phyloP scores from a whole-genome alignment of 2,329 filamentous ascomycete genomes.

The Aspergillus sergii region DNA sequence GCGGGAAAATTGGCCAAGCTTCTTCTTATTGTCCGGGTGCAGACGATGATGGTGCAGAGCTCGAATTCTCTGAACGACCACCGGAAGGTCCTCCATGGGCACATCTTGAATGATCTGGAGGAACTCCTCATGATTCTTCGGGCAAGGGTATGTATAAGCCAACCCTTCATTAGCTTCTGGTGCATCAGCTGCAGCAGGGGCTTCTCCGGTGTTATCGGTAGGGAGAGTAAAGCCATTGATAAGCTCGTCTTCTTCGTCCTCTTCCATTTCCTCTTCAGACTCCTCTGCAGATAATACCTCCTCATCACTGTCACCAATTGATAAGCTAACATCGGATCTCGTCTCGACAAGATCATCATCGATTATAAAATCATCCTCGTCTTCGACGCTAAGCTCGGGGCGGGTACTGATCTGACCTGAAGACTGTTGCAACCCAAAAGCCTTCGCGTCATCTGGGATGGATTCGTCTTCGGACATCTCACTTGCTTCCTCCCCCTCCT shows the following conservation, averaged over 20 bases:
- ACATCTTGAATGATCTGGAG: slow-evolving; percentile 65
- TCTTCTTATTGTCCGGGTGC: slow-evolving; percentile 79
- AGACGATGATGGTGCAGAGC: slow-evolving; percentile 91
- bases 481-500: slow-evolving; percentile 38
- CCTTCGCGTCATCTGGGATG: slow-evolving; percentile 58
- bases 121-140: slow-evolving; percentile 74
- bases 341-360: slow-evolving; percentile 87
- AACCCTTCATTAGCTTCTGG: slow-evolving; percentile 55
- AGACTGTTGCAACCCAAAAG: slow-evolving; percentile 63
- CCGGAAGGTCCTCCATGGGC: slow-evolving; percentile 67
- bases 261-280: slow-evolving; percentile 55
- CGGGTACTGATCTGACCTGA: slow-evolving; percentile 38
- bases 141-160: slow-evolving; percentile 85
- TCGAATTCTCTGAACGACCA: slow-evolving; percentile 84
- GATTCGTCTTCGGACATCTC: slow-evolving; percentile 52
- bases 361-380: slow-evolving; percentile 91
- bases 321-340: slow-evolving; percentile 60
- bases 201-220: slow-evolving; percentile 19
- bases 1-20: slow-evolving; percentile 61
- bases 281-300: slow-evolving; percentile 60
- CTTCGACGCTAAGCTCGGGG: slow-evolving; percentile 70
- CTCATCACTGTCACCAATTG: slow-evolving; percentile 51
- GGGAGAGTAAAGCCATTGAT: slow-evolving; percentile 65
- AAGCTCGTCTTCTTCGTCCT: slow-evolving; percentile 68
- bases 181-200: slow-evolving; percentile 43